Base-by-base conservation (phyloP, 2,329 filamentous ascomycete genomes). In the Shiraia bambusicola region DNA sequence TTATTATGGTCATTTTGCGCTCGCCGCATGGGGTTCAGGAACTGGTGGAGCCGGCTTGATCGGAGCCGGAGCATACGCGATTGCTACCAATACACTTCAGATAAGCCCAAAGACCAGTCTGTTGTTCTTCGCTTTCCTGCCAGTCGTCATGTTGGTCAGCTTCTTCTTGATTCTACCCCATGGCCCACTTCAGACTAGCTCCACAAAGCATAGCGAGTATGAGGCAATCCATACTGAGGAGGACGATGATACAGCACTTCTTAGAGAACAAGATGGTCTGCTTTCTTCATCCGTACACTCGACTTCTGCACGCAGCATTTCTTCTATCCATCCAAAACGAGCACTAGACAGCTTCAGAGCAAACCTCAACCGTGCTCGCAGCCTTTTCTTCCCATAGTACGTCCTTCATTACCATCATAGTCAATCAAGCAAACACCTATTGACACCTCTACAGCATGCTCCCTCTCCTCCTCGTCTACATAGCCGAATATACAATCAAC, bases 401-500 rank as follows among this genome's bases (percentile, higher is more conserved):
- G 76, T 68, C 29, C 11, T 25, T 10, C 17, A 34, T 10, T 17
- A 25, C 15, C 22, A 16, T 34, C 24, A 6, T 6, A 19, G 10
- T 14, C 9, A 6, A 7, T 11, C 6, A n/a, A 10, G 3, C 11
- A 4, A 12, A 9, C 16, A 24, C 13, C n/a, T n/a, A 2, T 7
- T 48, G 59, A 42, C 59, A 37, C 6, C 9, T 4, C 7, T 17
- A 13, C 40, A 80, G 78, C 67, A 97, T 98, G 90, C 76, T 95
- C 3, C 93, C 93, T 0, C 77, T 98, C 11, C 77, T 97, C 25
- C 73, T 97, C 12, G 93, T 98, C 22, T 98, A 96, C 66, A 80
- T 97, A 26, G 89, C 91, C 42, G 93, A 98, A 73, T 98, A 98
- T 67, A 94, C 88, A 40, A 96, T 97, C 69, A 97, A 97, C 72